Evolutionary conservation across 768 basidiomycete species (phyloP).

Genomic region (Boletus eberwhitei): DNA sequence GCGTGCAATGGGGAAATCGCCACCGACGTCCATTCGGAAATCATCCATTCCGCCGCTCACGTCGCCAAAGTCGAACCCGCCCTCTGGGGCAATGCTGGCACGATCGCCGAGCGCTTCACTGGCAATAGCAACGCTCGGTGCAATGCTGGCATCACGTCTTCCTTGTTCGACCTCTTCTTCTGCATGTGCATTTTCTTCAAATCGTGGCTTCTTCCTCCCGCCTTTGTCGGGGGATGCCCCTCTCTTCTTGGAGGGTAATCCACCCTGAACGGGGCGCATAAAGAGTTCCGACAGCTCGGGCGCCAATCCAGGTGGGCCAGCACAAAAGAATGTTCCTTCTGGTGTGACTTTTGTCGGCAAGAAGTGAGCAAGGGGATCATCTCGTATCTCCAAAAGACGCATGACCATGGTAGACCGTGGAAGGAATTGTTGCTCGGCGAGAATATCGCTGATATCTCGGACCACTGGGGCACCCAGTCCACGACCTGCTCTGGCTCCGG

Average conservation of each 20-base stretch:
- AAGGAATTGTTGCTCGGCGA: slow-evolving; percentile 79
- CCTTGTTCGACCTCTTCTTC: slow-evolving; percentile 67
- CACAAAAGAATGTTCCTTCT: slow-evolving; percentile 73
- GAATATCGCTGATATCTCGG: slow-evolving; percentile 62
- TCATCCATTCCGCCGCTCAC: slow-evolving; percentile 57
- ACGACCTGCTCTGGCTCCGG: slow-evolving; percentile 51
- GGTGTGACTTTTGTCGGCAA: slow-evolving; percentile 75
- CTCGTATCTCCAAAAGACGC: slow-evolving; percentile 80
- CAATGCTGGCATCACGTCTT: slow-evolving; percentile 63
- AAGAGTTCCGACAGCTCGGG: slow-evolving; percentile 84
- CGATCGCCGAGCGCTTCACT: slow-evolving; percentile 53
- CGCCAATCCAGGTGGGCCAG: slow-evolving; percentile 79
- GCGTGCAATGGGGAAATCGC: slow-evolving; percentile 39
- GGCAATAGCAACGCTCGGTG: slow-evolving; percentile 55
- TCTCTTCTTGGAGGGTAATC: slow-evolving; percentile 54
- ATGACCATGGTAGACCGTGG: slow-evolving; percentile 82
- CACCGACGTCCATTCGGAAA: slow-evolving; percentile 64
- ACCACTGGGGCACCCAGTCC: slow-evolving; percentile 55
- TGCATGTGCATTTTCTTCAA: slow-evolving; percentile 46
- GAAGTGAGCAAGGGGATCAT: slow-evolving; percentile 82
- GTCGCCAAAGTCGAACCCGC: slow-evolving; percentile 61
- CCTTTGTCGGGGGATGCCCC: slow-evolving; percentile 54
- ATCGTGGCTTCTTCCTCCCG: slow-evolving; percentile 55
- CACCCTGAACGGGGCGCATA: slow-evolving; percentile 64
- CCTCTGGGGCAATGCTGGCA: slow-evolving; percentile 53